Conservation (phyloP, 2,329 filamentous ascomycete genomes). For the Colletotrichum sp. region DNA sequence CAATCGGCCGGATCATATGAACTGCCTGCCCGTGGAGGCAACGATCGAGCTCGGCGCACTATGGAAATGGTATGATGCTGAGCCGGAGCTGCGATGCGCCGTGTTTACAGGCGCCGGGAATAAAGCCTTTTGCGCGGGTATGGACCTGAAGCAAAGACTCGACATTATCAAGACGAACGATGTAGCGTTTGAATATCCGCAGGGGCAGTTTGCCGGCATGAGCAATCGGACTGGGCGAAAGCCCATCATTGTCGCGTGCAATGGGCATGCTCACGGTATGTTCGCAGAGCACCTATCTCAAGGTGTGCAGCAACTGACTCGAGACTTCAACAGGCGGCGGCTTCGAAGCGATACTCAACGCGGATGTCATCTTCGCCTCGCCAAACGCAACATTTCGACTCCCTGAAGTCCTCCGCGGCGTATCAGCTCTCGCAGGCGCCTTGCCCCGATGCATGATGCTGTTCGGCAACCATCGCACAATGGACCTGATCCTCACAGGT, state of each 20-base stretch:
- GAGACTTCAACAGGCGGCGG: conserved; percentile 28
- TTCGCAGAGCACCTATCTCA: conserved; percentile 12
- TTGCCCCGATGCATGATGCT: conserved; percentile 51
- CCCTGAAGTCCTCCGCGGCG: conserved; percentile 63
- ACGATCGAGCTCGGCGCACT: conserved; percentile 46
- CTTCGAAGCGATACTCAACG: conserved; percentile 42
- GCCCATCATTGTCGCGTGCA: conserved; percentile 34
- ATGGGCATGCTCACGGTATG: conserved; percentile 34
- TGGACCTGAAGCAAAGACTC: conserved; percentile 55
- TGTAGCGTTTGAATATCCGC: conserved; percentile 35
- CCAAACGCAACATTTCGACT: conserved; percentile 57
- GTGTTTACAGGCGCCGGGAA: conserved; percentile 57
- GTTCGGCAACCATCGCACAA: conserved; percentile 37
- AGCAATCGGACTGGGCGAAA: conserved; percentile 37
- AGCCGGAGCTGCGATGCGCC: conserved; percentile 52
- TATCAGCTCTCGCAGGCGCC: conserved; percentile 61
- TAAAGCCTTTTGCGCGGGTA: conserved; percentile 58
- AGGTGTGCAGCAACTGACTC: conserved; percentile 1
- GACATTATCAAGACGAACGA: conserved; percentile 31
- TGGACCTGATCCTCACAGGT: conserved; percentile 36
- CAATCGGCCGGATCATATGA: conserved; percentile 45
- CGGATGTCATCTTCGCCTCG: conserved; percentile 63
- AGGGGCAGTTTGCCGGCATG: conserved; percentile 38
- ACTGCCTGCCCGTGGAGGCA: conserved; percentile 41
- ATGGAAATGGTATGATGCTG: conserved; percentile 55